Base-by-base conservation (phyloP, 2,329 filamentous ascomycete genomes). In the Hymenotorrendiella dingleyae region DNA sequence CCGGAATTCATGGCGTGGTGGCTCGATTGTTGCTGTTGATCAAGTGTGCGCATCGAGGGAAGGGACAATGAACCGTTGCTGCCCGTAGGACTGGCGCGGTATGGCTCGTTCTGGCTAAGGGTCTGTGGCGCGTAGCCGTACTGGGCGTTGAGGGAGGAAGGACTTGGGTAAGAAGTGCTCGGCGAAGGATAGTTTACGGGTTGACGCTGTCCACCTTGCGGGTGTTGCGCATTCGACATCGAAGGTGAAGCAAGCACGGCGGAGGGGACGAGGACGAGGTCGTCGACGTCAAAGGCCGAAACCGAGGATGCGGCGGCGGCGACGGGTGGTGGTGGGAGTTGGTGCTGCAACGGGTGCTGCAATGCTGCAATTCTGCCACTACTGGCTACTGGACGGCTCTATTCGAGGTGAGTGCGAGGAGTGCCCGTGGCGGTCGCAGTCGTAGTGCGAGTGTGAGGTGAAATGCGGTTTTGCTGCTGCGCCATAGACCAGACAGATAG, bases 11-110 rank as follows among this genome's bases (percentile, higher is more conserved):
- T 74, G 47, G 66, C 63, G 50, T 59, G 57, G 29, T 56, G 53
- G 28, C 53, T 46, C 41, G 55, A 52, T 41, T 59, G 55, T 29
- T 55, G 50, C 33, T 56, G 53, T 38, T 58, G 56, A 55, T 73
- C 68, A 46, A 69, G 62, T 50, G 70, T 60, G 53, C 71, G 70
- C 61, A 75, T 72, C 34, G 69, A 70, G 36, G 71, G 72, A 33
- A 74, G 64, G 46, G 68, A 70, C 44, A 73, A 56, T 6, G 71
- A 66, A 29, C 66, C 52, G 64, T 63, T 60, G 57, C 65, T 58
- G 62, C 68, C 45, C 58, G 71, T 55, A 56, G 73, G 52, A 49
- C 59, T 58, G 45, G 62, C 67, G 53, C 68, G 65, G 53, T 71
- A 69, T 51, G 65, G 60, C 49, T 72, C 67, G 49, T 56, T 57